These are phyloP conservation scores for Solanum pennellii DNA, from an alignment of 257 asterid genomes.

Conservation along the genomic window DNA sequence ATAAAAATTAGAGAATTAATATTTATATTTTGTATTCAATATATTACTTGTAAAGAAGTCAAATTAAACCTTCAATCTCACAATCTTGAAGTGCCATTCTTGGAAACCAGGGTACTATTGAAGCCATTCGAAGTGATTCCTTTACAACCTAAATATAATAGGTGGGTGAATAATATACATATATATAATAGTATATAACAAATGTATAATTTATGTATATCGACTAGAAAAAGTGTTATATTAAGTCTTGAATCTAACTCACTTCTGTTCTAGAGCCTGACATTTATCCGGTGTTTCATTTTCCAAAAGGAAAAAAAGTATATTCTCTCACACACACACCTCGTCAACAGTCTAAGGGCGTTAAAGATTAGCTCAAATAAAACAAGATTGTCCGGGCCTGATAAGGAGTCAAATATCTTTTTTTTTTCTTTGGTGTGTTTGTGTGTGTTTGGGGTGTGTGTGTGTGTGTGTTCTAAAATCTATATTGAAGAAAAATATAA, in stretches of 20 bases:
- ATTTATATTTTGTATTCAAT: neutral
- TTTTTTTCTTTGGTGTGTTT: neutral
- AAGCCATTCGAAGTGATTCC: neutral
- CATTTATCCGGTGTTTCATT: too few relatives aligned
- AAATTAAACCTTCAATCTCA: neutral
- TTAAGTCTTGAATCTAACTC: too few relatives aligned
- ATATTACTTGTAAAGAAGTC: neutral
- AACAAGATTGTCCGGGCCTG: too few relatives aligned
- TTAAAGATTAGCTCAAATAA: too few relatives aligned
- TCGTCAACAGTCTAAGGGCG: neutral
- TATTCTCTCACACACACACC: neutral
- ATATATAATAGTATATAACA: neutral
- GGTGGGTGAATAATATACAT: neutral
- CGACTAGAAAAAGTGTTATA: too few relatives aligned
- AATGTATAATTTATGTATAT: neutral
- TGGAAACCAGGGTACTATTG: neutral
- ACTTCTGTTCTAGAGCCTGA: too few relatives aligned
- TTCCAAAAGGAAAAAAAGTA: neutral
- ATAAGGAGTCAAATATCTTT: neutral
- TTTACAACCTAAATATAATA: neutral
- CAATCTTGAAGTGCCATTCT: constrained; percentile 1
- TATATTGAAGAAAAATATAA: neutral
- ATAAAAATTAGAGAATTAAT: neutral
- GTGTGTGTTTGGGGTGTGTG: too few relatives aligned
- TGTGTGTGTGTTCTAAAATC: neutral